Evolutionary conservation across 1,139 yeast species (phyloP), one percentile per base, ranked within the genome.

Genomic region (Suhomyces terraborum): DNA sequence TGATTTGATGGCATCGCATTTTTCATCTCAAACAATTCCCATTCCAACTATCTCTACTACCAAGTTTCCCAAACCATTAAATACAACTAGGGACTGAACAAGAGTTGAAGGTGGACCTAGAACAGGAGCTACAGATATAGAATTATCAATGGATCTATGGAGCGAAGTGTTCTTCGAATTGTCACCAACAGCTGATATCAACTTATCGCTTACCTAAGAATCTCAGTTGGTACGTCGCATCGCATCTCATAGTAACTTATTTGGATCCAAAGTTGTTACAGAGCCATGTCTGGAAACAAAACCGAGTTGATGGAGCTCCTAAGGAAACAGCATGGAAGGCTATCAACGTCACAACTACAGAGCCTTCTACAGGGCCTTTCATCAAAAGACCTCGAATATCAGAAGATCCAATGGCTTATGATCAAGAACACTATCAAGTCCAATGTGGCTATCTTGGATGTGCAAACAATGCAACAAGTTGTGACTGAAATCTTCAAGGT

Each of bases 321-420:
- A 10, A 23, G 29, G 29, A 24, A 24, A 18, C 20, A 22, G 21
- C 8, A 24, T 12, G 35, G 35, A 6, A 17, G 28, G 10, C 35
- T 29, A 9, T 18, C 23, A 9, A n/a, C 14, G 6, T 17, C 35
- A 8, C 35, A 32, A 32, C 18, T 32, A 32, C 29, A 23, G 8
- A 17, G 19, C 19, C 7, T 16, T 10, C 29, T 21, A 10, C 14
- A 16, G 8, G 17, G 19, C 3, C 18, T 16, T 20, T 8, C 6
- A 2, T 23, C 23, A 1, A 4, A 4, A n/a, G 32, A 36, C 31
- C 20, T 13, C 16, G 35, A 27, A 4, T 61, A 57, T 46, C 91
- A 84, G 48, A 62, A 69, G 41, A 37, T 68, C 24, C 66, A 72
- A 42, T 85, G 94, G 94, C 75, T 69, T 27, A 54, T 61, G 16